A percentile compares a stretch with the other conserved stretches of the same genome.
Conservation (phyloP, 805 yeast genomes). For the Kregervanrija fluxuum region DNA sequence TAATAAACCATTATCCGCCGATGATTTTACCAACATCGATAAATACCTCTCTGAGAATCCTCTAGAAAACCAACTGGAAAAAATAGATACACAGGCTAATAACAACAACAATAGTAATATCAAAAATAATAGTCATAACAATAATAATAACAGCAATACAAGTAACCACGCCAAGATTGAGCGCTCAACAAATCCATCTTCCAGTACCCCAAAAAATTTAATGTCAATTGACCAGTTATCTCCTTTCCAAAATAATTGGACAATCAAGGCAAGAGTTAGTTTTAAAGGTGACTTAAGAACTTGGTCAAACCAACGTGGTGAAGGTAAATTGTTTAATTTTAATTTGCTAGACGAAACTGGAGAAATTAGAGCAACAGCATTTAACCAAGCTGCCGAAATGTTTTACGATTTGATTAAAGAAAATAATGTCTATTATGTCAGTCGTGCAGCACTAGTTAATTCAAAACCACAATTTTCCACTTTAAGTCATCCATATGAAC, state of each 20-base stretch:
- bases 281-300: conserved; percentile 81
- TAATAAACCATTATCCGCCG: conserved; percentile 20
- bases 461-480: conserved; percentile 84
- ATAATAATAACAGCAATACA: not conserved
- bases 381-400: conserved; percentile 78
- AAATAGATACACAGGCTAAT: conserved; percentile 7
- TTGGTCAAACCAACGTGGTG: conserved; percentile 81
- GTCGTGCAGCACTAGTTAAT: conserved; percentile 72
- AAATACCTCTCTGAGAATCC: conserved; percentile 54
- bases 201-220: conserved; percentile 31
- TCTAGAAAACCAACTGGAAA: conserved; percentile 34
- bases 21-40: conserved; percentile 32
- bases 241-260: conserved; percentile 88
- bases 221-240: conserved; percentile 81
- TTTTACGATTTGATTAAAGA: conserved; percentile 73
- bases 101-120: not conserved
- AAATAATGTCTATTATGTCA: conserved; percentile 80
- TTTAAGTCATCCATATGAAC: conserved; percentile 82
- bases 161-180: not conserved
- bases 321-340: conserved; percentile 83
- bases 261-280: conserved; percentile 87
- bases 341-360: conserved; percentile 90
- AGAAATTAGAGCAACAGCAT: conserved; percentile 93
- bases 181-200: not conserved
- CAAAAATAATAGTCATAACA: not conserved